Evolutionary conservation across 805 yeast genomes (phyloP).

Genomic region (Teunomyces panamensis): DNA sequence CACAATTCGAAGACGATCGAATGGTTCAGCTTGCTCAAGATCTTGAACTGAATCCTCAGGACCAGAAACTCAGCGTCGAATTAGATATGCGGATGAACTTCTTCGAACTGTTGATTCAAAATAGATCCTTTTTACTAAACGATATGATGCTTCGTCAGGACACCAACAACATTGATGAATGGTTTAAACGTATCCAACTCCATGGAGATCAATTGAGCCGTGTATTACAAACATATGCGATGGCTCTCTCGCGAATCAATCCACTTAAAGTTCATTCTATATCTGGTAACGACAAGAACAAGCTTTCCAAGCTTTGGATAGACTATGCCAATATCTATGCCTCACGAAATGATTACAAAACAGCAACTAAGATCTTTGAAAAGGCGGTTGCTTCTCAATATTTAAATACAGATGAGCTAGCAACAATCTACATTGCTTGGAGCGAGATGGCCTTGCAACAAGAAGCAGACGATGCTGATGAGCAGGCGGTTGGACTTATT

Average conservation of each 20-base stretch:
- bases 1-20: slow-evolving; percentile 55
- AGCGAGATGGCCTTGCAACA: slow-evolving; percentile 57
- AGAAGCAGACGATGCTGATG: slow-evolving; percentile 39
- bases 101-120: slow-evolving; percentile 55
- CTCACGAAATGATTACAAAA: slow-evolving; percentile 47
- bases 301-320: slow-evolving; percentile 65
- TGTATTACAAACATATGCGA: slow-evolving; percentile 51
- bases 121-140: slow-evolving; percentile 56
- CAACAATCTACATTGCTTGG: slow-evolving; percentile 74
- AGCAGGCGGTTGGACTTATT: slow-evolving; percentile 30
- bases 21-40: slow-evolving; percentile 12
- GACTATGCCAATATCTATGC: slow-evolving; percentile 66
- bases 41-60: slow-evolving; percentile 10
- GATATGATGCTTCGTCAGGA: slow-evolving; percentile 66
- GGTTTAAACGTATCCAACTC: slow-evolving; percentile 62
- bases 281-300: slow-evolving; percentile 15
- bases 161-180: slow-evolving; percentile 57
- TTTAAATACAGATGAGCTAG: slow-evolving; percentile 58
- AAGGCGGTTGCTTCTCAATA: slow-evolving; percentile 73
- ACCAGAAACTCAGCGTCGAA: slow-evolving; percentile 16
- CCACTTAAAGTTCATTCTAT: slow-evolving; percentile 45
- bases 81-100: slow-evolving; percentile 44
- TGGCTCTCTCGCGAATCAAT: slow-evolving; percentile 64
- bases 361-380: slow-evolving; percentile 61
- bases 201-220: slow-evolving; percentile 34